Evolutionary conservation across 495 filamentous ascomycete species (phyloP).

Genomic region (Penicillium riverlandense): DNA sequence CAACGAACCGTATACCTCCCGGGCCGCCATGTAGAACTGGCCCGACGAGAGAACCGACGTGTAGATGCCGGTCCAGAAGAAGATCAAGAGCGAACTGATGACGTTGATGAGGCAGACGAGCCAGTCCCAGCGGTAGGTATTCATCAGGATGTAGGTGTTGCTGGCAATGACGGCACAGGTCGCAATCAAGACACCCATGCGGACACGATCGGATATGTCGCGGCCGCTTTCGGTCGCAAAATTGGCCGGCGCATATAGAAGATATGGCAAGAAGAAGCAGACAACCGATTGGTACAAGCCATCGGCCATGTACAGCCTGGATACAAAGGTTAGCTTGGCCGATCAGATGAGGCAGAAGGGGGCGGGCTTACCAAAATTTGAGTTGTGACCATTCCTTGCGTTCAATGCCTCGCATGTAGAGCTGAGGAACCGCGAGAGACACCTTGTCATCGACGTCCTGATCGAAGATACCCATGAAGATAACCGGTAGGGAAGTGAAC

Average conservation of each 20-base stretch:
- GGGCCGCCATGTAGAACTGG: conserved; percentile 70
- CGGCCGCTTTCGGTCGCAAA: conserved; percentile 63
- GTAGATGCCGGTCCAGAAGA: conserved; percentile 95
- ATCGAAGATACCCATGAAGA: conserved; percentile 94
- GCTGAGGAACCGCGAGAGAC: conserved; percentile 86
- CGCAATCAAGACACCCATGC: conserved; percentile 78
- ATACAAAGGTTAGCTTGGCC: conserved; percentile 10
- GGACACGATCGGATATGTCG: conserved; percentile 64
- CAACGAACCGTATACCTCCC: conserved; percentile 70
- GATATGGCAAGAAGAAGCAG: conserved; percentile 85
- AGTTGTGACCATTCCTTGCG: conserved; percentile 92
- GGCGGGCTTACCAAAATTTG: conserved; percentile 80
- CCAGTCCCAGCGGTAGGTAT: conserved; percentile 98
- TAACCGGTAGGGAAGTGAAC: conserved; percentile 92
- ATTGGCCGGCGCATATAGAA: conserved; percentile 61
- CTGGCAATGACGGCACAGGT: conserved; percentile 71
- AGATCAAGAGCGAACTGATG: conserved; percentile 81
- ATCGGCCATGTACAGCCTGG: conserved; percentile 90
- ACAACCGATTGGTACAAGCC: conserved; percentile 92
- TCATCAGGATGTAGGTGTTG: conserved; percentile 91
- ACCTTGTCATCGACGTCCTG: conserved; percentile 95
- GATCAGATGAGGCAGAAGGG: neutral
- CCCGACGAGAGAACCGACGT: conserved; percentile 58
- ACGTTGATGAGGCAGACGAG: conserved; percentile 71
- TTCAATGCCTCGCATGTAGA: conserved; percentile 94